These are phyloP conservation scores for Alliaria petiolata DNA, from an alignment of 345 rosid genomes.

Conservation along the genomic window DNA sequence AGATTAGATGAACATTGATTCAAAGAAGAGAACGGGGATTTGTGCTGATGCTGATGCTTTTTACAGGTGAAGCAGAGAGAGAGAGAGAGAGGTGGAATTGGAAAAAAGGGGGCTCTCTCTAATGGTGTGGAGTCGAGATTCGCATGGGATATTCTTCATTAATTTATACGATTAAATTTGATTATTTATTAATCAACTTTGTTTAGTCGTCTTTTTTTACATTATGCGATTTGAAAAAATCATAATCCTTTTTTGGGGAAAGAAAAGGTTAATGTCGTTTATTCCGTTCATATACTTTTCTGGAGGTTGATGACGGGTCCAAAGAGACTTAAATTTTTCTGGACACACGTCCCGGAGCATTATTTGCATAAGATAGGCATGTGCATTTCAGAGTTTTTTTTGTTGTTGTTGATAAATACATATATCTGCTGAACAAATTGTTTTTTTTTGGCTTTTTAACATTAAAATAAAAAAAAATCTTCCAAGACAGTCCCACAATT, in stretches of 20 bases:
- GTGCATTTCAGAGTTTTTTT: too few relatives aligned
- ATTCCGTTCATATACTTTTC: not conserved
- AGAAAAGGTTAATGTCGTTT: not conserved
- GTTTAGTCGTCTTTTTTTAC: not conserved
- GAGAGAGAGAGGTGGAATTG: not conserved
- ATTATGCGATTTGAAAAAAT: not conserved
- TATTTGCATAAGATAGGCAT: not conserved
- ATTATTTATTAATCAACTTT: not conserved
- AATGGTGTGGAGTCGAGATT: conserved; percentile 30
- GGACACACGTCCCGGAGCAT: not conserved
- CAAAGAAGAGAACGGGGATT: conserved; percentile 1
- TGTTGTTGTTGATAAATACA: too few relatives aligned
- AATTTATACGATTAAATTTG: not conserved
- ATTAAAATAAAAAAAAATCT: too few relatives aligned
- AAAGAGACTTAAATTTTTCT: not conserved
- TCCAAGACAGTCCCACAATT: too few relatives aligned
- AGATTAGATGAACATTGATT: not conserved
- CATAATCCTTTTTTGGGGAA: not conserved
- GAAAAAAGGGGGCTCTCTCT: conserved; percentile 1
- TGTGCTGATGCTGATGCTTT: conserved; percentile 14
- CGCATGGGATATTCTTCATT: conserved; percentile 28
- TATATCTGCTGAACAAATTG: too few relatives aligned
- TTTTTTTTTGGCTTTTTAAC: too few relatives aligned
- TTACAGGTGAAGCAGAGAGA: conserved; percentile 17
- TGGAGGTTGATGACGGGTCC: not conserved